phyloP scores from a whole-genome alignment of 768 basidiomycete species.

The Mycena pura region DNA sequence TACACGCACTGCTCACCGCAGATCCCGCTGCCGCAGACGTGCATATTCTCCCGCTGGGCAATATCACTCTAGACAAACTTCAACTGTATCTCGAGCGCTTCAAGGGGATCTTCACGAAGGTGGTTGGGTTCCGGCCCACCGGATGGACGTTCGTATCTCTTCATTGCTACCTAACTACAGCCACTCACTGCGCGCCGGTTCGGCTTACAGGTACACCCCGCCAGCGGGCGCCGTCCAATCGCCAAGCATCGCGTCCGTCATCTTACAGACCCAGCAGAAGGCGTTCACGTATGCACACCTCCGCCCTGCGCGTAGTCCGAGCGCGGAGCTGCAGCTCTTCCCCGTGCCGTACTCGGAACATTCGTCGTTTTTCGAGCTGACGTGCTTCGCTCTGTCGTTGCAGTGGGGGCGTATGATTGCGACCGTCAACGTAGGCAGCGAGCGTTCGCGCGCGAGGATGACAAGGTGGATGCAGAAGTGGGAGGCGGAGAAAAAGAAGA shows the following conservation, averaged over 20 bases:
- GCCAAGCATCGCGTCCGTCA: constrained; percentile 71
- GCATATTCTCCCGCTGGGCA: constrained; percentile 82
- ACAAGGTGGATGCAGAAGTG: constrained; percentile 87
- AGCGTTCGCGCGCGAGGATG: constrained; percentile 82
- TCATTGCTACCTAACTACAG: not conserved
- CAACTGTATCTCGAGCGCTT: constrained; percentile 79
- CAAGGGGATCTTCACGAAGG: constrained; percentile 71
- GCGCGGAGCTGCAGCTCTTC: constrained; percentile 71
- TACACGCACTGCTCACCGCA: constrained; percentile 77
- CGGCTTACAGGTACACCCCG: constrained; percentile 67
- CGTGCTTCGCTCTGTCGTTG: constrained; percentile 91
- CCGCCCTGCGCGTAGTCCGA: constrained; percentile 73
- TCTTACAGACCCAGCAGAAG: constrained; percentile 68
- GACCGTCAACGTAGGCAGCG: constrained; percentile 88
- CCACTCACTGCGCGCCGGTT: not conserved
- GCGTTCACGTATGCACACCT: constrained; percentile 76
- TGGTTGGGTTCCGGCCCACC: constrained; percentile 89
- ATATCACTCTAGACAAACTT: constrained; percentile 79
- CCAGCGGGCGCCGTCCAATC: constrained; percentile 66
- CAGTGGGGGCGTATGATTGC: constrained; percentile 91
- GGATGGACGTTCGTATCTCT: constrained; percentile 85
- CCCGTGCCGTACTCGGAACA: constrained; percentile 96
- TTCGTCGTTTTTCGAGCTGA: constrained; percentile 93
- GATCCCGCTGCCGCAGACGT: constrained; percentile 81
- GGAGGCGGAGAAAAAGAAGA: constrained; percentile 79